Conservation (phyloP, 2,329 filamentous ascomycete genomes). For the Lithohypha guttulata region DNA sequence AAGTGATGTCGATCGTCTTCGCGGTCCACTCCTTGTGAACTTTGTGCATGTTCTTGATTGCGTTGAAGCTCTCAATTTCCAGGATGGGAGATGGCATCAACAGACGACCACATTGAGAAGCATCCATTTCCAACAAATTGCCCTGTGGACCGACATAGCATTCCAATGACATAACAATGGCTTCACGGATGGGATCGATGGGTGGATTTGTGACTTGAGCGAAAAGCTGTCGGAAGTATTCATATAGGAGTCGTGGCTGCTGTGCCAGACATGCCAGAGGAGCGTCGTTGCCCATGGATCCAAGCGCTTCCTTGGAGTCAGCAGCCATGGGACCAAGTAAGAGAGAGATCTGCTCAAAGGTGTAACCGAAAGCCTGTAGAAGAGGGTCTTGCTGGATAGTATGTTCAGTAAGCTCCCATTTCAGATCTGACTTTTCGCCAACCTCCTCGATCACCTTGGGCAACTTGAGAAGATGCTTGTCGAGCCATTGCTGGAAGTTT, state of each 20-base stretch:
- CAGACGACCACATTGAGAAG: constrained; percentile 75
- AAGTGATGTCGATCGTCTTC: constrained; percentile 84
- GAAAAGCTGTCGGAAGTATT: constrained; percentile 97
- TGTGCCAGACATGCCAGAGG: constrained; percentile 85
- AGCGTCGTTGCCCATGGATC: constrained; percentile 96
- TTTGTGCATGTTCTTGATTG: constrained; percentile 64
- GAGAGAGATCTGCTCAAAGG: constrained; percentile 86
- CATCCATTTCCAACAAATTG: constrained; percentile 87
- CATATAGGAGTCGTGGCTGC: constrained; percentile 77
- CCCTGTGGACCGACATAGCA: constrained; percentile 95
- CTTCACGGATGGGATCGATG: constrained; percentile 93
- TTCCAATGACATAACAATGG: constrained; percentile 95
- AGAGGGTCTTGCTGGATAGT: constrained; percentile 75
- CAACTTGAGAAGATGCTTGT: constrained; percentile 73
- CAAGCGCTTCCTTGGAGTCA: constrained; percentile 91
- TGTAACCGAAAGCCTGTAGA: constrained; percentile 82
- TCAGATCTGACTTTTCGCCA: constrained; percentile 47
- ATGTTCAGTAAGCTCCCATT: constrained; percentile 54
- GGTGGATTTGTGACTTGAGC: constrained; percentile 96
- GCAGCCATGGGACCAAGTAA: constrained; percentile 91
- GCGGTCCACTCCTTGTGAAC: constrained; percentile 74
- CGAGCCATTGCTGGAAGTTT: constrained; percentile 81
- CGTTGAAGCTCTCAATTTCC: constrained; percentile 82
- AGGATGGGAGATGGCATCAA: constrained; percentile 81
- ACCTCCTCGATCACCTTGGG: constrained; percentile 61